A percentile compares a stretch with the other conserved stretches of the same genome.
These are phyloP conservation scores for Mycosarcoma mackinlayi DNA, from an alignment of 1,284 basidiomycete species.

Conservation along the genomic window DNA sequence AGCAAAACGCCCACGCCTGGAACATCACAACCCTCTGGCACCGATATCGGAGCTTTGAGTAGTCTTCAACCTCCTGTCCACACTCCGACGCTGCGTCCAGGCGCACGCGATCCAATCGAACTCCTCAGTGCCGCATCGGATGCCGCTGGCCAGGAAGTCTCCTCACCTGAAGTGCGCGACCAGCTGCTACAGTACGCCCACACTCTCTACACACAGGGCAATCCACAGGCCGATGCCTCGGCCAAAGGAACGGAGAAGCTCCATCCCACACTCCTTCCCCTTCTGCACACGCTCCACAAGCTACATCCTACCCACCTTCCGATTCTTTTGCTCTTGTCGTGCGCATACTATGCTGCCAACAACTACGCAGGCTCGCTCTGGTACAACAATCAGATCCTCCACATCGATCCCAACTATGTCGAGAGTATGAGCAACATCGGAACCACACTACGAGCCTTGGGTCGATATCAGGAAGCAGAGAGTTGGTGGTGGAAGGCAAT, in stretches of 20 bases:
- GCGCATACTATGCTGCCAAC: conserved; percentile 62
- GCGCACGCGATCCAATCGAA: conserved; percentile 58
- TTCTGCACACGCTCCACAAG: conserved; percentile 62
- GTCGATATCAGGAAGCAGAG: conserved; percentile 69
- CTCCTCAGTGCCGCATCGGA: conserved; percentile 54
- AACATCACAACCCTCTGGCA: neutral
- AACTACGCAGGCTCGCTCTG: conserved; percentile 63
- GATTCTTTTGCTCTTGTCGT: conserved; percentile 61
- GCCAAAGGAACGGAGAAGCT: conserved; percentile 43
- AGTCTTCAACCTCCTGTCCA: conserved; percentile 34
- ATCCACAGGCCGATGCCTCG: conserved; percentile 9
- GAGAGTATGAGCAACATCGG: conserved; percentile 71
- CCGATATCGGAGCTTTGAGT: conserved; percentile 5
- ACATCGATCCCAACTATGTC: conserved; percentile 70
- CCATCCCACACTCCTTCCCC: conserved; percentile 61
- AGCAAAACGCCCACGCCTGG: neutral
- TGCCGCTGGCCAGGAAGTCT: conserved; percentile 48
- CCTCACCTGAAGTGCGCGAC: conserved; percentile 57
- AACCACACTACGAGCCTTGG: conserved; percentile 71
- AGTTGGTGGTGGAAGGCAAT: conserved; percentile 72
- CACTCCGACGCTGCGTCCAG: conserved; percentile 26
- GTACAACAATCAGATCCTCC: conserved; percentile 68
- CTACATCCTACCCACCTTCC: conserved; percentile 61
- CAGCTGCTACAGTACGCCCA: conserved; percentile 66
- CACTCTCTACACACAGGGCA: conserved; percentile 55